A percentile compares a stretch with the other conserved stretches of the same genome.
These are phyloP conservation scores for Crithidia acanthocephali DNA, from an alignment of 208 protist species.

Conservation along the genomic window DNA sequence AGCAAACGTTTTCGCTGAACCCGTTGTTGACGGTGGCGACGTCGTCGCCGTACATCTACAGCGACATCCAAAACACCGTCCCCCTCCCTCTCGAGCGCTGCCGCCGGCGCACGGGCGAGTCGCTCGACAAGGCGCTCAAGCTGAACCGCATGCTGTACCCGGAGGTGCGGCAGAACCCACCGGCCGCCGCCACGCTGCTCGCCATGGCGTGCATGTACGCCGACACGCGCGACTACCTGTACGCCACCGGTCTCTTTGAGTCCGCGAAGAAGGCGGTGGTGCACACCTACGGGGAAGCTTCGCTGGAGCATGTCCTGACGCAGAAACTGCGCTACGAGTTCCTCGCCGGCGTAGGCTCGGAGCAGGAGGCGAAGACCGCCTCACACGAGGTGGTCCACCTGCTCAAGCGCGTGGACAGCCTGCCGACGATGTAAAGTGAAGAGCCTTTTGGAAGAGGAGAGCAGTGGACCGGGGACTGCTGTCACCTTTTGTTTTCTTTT, in stretches of 20 bases:
- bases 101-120: slow-evolving; percentile 58
- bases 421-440: slow-evolving; percentile 28
- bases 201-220: slow-evolving; percentile 86
- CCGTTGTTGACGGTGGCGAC: slow-evolving; percentile 60
- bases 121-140: slow-evolving; percentile 73
- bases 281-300: slow-evolving; percentile 65
- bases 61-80: slow-evolving; percentile 39
- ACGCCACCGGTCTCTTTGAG: slow-evolving; percentile 85
- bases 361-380: slow-evolving; percentile 81
- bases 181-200: slow-evolving; percentile 64
- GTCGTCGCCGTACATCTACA: slow-evolving; percentile 65
- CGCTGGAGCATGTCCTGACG: slow-evolving; percentile 59
- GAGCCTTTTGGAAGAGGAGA: no score
- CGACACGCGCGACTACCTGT: slow-evolving; percentile 90
- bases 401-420: slow-evolving; percentile 64
- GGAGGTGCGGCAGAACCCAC: slow-evolving; percentile 58
- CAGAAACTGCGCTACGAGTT: slow-evolving; percentile 84
- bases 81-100: slow-evolving; percentile 50
- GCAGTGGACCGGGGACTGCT: no score
- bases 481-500: no score
- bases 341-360: slow-evolving; percentile 82
- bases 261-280: slow-evolving; percentile 66
- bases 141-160: slow-evolving; percentile 77
- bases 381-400: slow-evolving; percentile 78
- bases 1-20: slow-evolving; percentile 75